Percentiles rank a stretch among this genome's conserved stretches.
phyloP scores from a whole-genome alignment of 768 basidiomycete genomes.

The Leccinum barrowsii region DNA sequence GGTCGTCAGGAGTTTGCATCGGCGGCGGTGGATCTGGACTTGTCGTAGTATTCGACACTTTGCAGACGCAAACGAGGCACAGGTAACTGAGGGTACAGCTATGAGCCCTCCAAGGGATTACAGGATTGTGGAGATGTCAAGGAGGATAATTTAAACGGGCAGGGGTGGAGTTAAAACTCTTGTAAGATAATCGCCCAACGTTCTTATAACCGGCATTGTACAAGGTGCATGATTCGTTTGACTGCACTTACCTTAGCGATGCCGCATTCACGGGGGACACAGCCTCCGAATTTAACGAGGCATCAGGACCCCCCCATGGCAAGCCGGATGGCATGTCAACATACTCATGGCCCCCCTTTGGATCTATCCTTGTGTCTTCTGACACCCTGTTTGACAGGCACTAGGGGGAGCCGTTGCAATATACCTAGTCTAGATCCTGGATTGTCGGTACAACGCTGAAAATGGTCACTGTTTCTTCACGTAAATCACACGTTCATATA shows the following conservation, averaged over 20 bases:
- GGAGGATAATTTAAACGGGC: slow-evolving; percentile 24
- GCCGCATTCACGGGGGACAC: slow-evolving; percentile 33
- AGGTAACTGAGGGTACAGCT: slow-evolving; percentile 13
- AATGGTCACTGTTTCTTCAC: slow-evolving; percentile 4
- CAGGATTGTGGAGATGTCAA: slow-evolving; percentile 16
- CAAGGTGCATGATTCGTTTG: slow-evolving; percentile 21
- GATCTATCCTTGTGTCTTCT: slow-evolving; percentile 20
- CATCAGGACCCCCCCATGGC: slow-evolving; percentile 27
- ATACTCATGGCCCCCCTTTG: slow-evolving; percentile 26
- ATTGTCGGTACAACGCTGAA: slow-evolving; percentile 29
- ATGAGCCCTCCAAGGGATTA: slow-evolving; percentile 10
- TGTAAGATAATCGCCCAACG: slow-evolving; percentile 33
- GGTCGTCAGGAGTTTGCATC: slow-evolving; percentile 60
- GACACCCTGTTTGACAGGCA: slow-evolving; percentile 33
- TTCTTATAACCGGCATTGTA: slow-evolving; percentile 35
- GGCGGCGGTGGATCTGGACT: slow-evolving; percentile 5
- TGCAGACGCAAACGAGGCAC: slow-evolving; percentile 3
- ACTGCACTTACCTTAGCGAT: slow-evolving; percentile 33
- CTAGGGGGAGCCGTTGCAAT: slow-evolving; percentile 24
- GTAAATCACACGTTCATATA: slow-evolving; percentile 33
- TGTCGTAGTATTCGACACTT: slow-evolving; percentile 2
- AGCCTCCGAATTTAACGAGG: slow-evolving; percentile 30
- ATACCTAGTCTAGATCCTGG: slow-evolving; percentile 25
- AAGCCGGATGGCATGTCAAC: slow-evolving; percentile 34
- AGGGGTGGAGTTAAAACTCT: slow-evolving; percentile 37